A percentile compares a stretch with the other conserved stretches of the same genome.
Evolutionary conservation across 2,329 filamentous ascomycete species (phyloP).

Genomic region (Aspergillus spinulosporus): DNA sequence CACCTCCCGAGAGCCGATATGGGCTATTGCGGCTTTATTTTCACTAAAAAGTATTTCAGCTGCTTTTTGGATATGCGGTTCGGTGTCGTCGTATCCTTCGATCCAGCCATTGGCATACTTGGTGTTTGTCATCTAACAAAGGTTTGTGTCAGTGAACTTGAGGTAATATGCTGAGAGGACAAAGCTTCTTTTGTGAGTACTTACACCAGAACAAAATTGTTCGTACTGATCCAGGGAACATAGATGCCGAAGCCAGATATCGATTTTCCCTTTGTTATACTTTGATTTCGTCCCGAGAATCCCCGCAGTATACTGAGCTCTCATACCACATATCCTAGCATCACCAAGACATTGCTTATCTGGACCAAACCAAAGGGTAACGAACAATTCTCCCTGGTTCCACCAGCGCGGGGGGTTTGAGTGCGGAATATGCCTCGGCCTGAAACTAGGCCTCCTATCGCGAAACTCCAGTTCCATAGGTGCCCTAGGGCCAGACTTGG

Average conservation of each 20-base stretch:
- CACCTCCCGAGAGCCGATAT: constrained; percentile 21
- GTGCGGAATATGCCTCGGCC: neutral
- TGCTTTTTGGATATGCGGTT: constrained; percentile 27
- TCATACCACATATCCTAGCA: constrained; percentile 32
- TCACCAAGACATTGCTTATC: constrained; percentile 31
- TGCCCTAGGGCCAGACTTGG: neutral
- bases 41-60: constrained; percentile 29
- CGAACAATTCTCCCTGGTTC: constrained; percentile 31
- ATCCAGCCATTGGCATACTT: constrained; percentile 35
- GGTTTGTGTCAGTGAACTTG: neutral
- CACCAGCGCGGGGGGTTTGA: constrained; percentile 18
- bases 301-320: constrained; percentile 7
- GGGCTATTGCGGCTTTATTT: constrained; percentile 33
- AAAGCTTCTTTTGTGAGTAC: constrained; percentile 9
- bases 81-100: constrained; percentile 36
- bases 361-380: constrained; percentile 33
- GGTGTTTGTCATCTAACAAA: constrained; percentile 14
- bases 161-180: neutral
- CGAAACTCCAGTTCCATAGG: constrained; percentile 8
- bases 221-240: constrained; percentile 33
- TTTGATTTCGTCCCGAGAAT: constrained; percentile 24
- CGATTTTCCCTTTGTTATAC: constrained; percentile 13
- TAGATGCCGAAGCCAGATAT: constrained; percentile 37
- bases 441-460: constrained; percentile 10
- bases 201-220: constrained; percentile 30